A percentile compares a stretch with the other conserved stretches of the same genome.
These are phyloP conservation scores for Penicillium sp. DNA, from an alignment of 2,329 filamentous ascomycete species.

Conservation along the genomic window DNA sequence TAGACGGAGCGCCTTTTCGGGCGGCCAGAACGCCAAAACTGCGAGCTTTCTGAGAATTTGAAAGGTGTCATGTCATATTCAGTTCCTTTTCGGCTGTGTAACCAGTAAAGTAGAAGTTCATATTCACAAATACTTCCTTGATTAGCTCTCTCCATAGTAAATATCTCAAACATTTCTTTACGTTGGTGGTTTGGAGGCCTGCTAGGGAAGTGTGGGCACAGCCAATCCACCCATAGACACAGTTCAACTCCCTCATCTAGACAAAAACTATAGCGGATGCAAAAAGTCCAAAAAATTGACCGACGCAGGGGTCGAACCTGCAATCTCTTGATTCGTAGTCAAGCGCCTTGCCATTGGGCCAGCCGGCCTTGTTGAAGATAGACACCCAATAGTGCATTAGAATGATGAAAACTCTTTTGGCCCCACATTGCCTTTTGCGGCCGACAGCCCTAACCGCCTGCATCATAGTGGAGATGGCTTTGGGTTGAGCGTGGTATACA, in stretches of 20 bases:
- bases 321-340: conserved; percentile 56
- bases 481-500: too few relatives aligned
- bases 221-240: background rate
- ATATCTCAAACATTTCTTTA: background rate
- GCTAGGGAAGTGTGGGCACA: too few relatives aligned
- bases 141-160: too few relatives aligned
- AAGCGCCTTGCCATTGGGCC: conserved; percentile 54
- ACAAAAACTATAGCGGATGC: background rate
- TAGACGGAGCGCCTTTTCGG: too few relatives aligned
- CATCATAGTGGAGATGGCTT: background rate
- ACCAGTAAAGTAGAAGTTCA: too few relatives aligned
- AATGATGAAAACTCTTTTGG: background rate
- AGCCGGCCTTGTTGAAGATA: conserved; percentile 25
- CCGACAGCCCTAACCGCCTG: background rate
- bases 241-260: background rate
- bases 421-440: background rate
- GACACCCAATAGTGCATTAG: background rate
- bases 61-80: too few relatives aligned
- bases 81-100: too few relatives aligned
- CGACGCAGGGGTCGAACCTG: conserved; percentile 48
- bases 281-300: conserved; percentile 25
- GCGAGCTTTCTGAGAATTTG: too few relatives aligned
- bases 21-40: too few relatives aligned
- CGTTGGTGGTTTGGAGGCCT: background rate
- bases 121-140: too few relatives aligned